phyloP scores from a whole-genome alignment of 352 stramenopile species.

The Phytophthora lateralis region DNA sequence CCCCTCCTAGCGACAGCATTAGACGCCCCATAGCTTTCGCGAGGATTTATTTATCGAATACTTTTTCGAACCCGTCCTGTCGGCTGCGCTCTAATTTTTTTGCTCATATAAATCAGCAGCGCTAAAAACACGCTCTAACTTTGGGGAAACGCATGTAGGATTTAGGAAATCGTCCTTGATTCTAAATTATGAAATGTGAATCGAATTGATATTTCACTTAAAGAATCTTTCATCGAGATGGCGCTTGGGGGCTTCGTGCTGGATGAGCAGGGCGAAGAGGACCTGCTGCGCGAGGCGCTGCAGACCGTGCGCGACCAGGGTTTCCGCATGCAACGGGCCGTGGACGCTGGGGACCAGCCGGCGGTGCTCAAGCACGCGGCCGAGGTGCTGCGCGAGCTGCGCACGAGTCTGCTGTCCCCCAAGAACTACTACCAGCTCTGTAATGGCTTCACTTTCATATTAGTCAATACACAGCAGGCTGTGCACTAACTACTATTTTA shows the following conservation, averaged over 20 bases:
- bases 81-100: constrained; percentile 19
- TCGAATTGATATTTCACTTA: neutral
- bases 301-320: constrained; percentile 74
- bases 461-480: neutral
- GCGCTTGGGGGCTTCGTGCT: constrained; percentile 47
- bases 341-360: constrained; percentile 73
- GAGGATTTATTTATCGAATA: constrained; percentile 38
- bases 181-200: no score
- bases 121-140: neutral
- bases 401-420: constrained; percentile 92
- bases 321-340: constrained; percentile 88
- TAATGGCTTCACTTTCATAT: constrained; percentile 47
- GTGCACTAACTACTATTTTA: constrained; percentile 2
- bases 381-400: constrained; percentile 86
- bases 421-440: constrained; percentile 99
- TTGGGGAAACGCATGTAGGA: neutral
- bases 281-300: constrained; percentile 77
- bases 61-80: constrained; percentile 17
- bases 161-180: constrained; percentile 1
- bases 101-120: constrained; percentile 1
- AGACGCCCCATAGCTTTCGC: constrained; percentile 13
- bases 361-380: constrained; percentile 81
- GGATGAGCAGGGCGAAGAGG: constrained; percentile 67
- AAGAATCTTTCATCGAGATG: constrained; percentile 21
- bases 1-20: constrained; percentile 9